Evolutionary conservation across 345 rosid genomes (phyloP), one percentile per base, ranked within the genome.

Genomic region (Eucalyptus coolabah): DNA sequence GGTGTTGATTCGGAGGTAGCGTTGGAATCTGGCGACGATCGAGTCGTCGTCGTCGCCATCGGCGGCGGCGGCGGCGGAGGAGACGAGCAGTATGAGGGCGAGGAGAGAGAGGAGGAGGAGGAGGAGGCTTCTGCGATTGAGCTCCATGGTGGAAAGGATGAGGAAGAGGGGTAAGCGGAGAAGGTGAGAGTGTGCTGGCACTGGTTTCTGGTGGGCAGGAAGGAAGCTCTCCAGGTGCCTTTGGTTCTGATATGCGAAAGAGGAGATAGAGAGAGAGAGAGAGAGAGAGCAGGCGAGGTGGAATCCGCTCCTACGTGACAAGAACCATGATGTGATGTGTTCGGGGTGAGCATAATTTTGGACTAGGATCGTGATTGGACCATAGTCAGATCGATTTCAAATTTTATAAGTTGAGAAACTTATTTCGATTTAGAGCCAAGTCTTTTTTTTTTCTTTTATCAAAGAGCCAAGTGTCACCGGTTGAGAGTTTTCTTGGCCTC

Each of bases 1-100:
- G 54, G 99, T 97, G 94, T 98, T 90, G 95, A 98, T 95, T 90
- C 93, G 95, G 88, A 98, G 99, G 91, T 94, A 98, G 88, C 94
- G 94, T 85, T 94, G 99, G 94, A 98, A 98, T 89, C 99, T 95
- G 63, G 96, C 89, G 40, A 98, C 65, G 90, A 93, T 91, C 12
- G 94, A 87, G 24, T 91, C 87, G n/a, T 91, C 88, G 67, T 87
- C 91, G 34, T 88, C 88, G 67, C 69, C 49, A 14, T 54, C 88
- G 86, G 60, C 91, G 40, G 63, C 90, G 51, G 86, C 40, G 47
- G 87, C 47, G 47, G 47, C 44, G 30, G 90, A 15, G 23, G 87
- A 63, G 89, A 56, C 77, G 88, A 87, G 53, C 42, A 65, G n/a
- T 40, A 77, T 37, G 83, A 77, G 47, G 24, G 28, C 83, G 47